A percentile compares a stretch with the other conserved stretches of the same genome.
Conservation (phyloP, 139 green algal genomes). For the Eudorina sp. region DNA sequence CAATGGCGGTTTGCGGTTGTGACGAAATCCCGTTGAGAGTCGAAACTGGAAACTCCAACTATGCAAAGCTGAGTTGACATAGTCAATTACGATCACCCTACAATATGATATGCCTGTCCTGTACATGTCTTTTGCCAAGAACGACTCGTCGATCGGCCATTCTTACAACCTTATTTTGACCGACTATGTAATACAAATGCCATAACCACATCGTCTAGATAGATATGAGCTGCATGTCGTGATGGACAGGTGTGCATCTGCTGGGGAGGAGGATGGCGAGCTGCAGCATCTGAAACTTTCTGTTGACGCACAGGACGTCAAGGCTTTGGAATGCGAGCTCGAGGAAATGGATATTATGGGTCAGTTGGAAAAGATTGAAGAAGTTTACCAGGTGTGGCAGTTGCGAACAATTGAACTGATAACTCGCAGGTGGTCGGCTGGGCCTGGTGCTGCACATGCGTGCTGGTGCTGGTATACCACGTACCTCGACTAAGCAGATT, state of each 20-base stretch:
- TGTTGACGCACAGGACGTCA: neutral
- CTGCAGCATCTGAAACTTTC: neutral
- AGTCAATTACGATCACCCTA: too few relatives aligned
- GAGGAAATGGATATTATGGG: slow-evolving; percentile 3
- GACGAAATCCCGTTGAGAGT: too few relatives aligned
- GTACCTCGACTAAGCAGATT: neutral
- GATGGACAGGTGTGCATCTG: neutral
- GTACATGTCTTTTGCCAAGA: too few relatives aligned
- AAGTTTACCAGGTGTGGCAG: neutral
- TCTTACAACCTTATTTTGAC: too few relatives aligned
- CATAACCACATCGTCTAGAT: neutral
- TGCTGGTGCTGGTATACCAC: neutral
- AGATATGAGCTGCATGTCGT: neutral
- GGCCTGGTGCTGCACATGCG: neutral
- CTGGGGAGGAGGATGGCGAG: neutral
- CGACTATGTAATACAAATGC: too few relatives aligned
- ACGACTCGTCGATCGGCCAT: too few relatives aligned
- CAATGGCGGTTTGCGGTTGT: too few relatives aligned
- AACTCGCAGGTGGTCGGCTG: neutral
- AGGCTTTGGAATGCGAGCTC: neutral
- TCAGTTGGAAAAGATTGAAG: neutral
- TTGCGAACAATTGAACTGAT: neutral
- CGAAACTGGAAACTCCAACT: too few relatives aligned
- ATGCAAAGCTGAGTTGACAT: too few relatives aligned
- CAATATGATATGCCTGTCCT: too few relatives aligned